Conservation (phyloP, 1,284 basidiomycete genomes). For the Volvariella surrecta region DNA sequence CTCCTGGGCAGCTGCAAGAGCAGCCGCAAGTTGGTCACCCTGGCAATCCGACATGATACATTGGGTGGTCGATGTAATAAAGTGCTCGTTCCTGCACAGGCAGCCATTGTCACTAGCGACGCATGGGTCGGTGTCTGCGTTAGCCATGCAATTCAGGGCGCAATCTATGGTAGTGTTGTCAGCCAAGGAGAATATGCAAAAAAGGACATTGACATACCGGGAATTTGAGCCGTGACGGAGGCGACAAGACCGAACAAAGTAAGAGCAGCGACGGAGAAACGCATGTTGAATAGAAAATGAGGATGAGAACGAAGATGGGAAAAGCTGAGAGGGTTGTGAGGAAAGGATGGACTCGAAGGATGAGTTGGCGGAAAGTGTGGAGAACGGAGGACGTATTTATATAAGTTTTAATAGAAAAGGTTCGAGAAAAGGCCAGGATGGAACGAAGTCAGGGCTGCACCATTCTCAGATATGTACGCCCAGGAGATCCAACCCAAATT, state of each 20-base stretch:
- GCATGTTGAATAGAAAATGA: conserved; percentile 34
- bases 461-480: conserved; percentile 9
- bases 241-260: conserved; percentile 32
- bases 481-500: conserved; percentile 9
- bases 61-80: conserved; percentile 34
- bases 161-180: conserved; percentile 31
- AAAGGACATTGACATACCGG: conserved; percentile 19
- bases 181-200: background rate
- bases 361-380: conserved; percentile 15
- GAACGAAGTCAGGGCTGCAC: conserved; percentile 12
- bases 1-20: conserved; percentile 31
- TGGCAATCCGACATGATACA: conserved; percentile 40
- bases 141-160: conserved; percentile 33
- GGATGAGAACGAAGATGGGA: conserved; percentile 15
- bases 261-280: conserved; percentile 35
- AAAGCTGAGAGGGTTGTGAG: conserved; percentile 12
- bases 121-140: conserved; percentile 34
- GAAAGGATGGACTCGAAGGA: conserved; percentile 12
- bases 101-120: conserved; percentile 34
- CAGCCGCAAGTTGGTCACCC: conserved; percentile 36
- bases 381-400: background rate
- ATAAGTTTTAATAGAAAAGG: background rate
- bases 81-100: conserved; percentile 38
- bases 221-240: conserved; percentile 32
- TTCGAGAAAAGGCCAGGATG: conserved; percentile 5